These are phyloP conservation scores for Phoma sp. DNA, from an alignment of 2,329 filamentous ascomycete genomes.

Conservation along the genomic window DNA sequence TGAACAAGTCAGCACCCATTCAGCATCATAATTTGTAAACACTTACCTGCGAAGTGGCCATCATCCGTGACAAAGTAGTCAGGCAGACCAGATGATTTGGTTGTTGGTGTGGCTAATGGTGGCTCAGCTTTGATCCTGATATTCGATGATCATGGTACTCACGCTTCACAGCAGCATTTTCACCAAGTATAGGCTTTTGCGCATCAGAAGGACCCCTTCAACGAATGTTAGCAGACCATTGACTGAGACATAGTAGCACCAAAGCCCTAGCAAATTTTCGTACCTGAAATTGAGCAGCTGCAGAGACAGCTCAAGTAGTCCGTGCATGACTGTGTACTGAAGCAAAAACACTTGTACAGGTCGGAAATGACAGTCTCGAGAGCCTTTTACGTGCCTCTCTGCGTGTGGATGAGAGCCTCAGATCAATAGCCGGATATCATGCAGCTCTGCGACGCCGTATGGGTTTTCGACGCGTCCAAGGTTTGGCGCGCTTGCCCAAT, in stretches of 20 bases:
- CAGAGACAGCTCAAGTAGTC: slow-evolving; percentile 33
- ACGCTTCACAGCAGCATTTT: slow-evolving; percentile 28
- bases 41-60: slow-evolving; percentile 37
- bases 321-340: slow-evolving; percentile 26
- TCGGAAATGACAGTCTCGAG: slow-evolving; percentile 9
- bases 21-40: background rate
- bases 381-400: background rate
- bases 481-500: slow-evolving; percentile 11
- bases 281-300: slow-evolving; percentile 34
- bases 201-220: slow-evolving; percentile 14
- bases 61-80: slow-evolving; percentile 45
- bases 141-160: slow-evolving; percentile 19
- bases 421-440: background rate
- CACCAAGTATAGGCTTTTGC: slow-evolving; percentile 26
- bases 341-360: background rate
- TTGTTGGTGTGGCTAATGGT: slow-evolving; percentile 29
- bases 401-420: background rate
- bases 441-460: slow-evolving; percentile 10
- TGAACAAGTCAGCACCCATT: slow-evolving; percentile 10
- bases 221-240: background rate
- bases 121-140: slow-evolving; percentile 7
- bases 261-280: slow-evolving; percentile 6
- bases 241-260: background rate
- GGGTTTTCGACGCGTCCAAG: slow-evolving; percentile 12
- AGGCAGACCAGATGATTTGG: slow-evolving; percentile 30